Evolutionary conservation across 2,329 filamentous ascomycete species (phyloP).

Genomic region (Aurifilum marmelostoma): DNA sequence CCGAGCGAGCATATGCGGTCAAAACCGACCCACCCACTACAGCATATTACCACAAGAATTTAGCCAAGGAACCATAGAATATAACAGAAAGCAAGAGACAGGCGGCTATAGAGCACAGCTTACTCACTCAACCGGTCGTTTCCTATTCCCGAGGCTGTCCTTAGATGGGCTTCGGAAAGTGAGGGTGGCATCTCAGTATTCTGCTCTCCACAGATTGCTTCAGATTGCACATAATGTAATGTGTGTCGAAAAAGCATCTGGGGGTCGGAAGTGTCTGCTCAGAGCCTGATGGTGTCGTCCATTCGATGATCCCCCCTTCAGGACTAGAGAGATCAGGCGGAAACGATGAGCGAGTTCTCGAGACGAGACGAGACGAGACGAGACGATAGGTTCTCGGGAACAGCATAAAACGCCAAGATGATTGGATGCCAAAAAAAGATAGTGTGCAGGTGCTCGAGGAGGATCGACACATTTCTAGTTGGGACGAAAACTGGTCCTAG

Average conservation of each 20-base stretch:
- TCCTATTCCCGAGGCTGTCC: too few species aligned
- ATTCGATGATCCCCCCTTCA: too few species aligned
- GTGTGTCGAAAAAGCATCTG: background rate
- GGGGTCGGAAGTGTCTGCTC: background rate
- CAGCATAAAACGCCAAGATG: background rate
- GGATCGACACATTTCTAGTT: background rate
- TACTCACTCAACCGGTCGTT: background rate
- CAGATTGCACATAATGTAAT: too few species aligned
- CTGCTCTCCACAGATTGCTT: too few species aligned
- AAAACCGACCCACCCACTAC: background rate
- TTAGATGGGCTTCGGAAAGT: too few species aligned
- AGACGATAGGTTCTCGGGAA: conserved; percentile 4
- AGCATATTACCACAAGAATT: background rate
- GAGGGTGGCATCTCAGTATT: too few species aligned
- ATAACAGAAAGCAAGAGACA: background rate
- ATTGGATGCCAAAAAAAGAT: background rate
- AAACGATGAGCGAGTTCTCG: conserved; percentile 9
- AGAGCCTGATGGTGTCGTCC: background rate
- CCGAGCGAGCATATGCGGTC: background rate
- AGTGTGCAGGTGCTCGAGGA: background rate
- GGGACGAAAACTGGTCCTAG: conserved; percentile 1
- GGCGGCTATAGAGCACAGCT: background rate
- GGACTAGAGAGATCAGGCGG: background rate
- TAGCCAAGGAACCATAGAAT: background rate
- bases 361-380: conserved; percentile 9